Evolutionary conservation across 371 early-diverging fungal species (phyloP), one percentile per base, ranked within the genome.

Genomic region (Syncephalastrum contaminatum): DNA sequence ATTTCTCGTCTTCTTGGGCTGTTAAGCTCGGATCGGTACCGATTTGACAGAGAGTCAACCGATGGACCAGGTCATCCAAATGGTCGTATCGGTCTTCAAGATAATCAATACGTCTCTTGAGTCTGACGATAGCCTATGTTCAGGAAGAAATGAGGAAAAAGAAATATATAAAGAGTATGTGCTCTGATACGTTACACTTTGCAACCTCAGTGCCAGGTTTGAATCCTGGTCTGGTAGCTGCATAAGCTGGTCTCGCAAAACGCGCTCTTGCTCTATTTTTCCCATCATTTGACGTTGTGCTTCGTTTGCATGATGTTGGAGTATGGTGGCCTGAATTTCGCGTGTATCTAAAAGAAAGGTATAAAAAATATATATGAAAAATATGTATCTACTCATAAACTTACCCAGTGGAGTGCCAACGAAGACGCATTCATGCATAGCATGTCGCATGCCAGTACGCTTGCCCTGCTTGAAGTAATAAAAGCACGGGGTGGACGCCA

Each of bases 401-500:
- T 15, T 18, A 14, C 22, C 44, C 4, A 21, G 12, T 14, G 43
- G 21, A 12, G 24, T 10, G 30, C 39, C 7, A 15, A 22, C 77
- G 46, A 81, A 43, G 15, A 77, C 69, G 56, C 79, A 79, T 42
- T 77, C 68, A 48, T 85, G 81, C 2, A 81, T 74, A 22, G 63
- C 66, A 48, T 60, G 62, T 47, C 80, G 58, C 48, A 75, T 72
- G 16, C 62, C 77, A 27, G 65, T 69, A 43, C 73, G 67, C 43
- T 77, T 69, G 19, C 58, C 72, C 54, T 81, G 77, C 48, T 81
- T 83, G 59, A 77, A 80, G 61, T 87, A 89, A 44, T 80, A 74
- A 8, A 88, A 62, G 52, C 75, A 71, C 1, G 89, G 89, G 0
- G 79, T 60, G 70, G 79, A 87, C 0, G 81, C 72, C 59, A 87